Evolutionary conservation across 106 monocot species (phyloP), one percentile per base, ranked within the genome.

Genomic region (Chionographis japonica): DNA sequence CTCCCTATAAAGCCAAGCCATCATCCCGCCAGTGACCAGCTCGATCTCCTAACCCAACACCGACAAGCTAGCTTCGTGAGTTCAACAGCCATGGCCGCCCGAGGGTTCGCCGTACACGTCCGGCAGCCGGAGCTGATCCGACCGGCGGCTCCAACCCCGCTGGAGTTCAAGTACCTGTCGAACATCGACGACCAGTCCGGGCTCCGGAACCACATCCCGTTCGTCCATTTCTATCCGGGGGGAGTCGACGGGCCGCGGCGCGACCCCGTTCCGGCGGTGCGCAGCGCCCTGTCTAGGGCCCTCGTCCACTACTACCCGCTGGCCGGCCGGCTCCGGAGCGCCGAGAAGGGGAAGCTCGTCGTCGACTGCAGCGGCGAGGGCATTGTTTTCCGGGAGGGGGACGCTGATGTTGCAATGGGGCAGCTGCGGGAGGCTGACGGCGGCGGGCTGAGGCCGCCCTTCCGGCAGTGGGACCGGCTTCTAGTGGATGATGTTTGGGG

Each of bases 241-340:
- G 10, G 35, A 3, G 0, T 8, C 19, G 27, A 43, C 4, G 27
- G 27, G 27, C 0, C 50, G 2, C 3, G 9, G 46, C 12, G 14
- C 19, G 65, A 65, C 20, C 65, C 65, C 0, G 49, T 35, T 4
- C 10, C 65, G 20, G 35, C 51, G 18, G 11, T 65, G 8, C 49
- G 65, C 10, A 0, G 65, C 11, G 65, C 65, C 20, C 4, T 65
- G 27, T 50, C 65, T 0, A 50, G 27, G 35, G 51, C 51, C 7
- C 14, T 65, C 2, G 65, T 65, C 10, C 50, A 65, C 12, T 65
- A 65, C 51, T 65, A 65, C 50, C 65, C 65, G 27, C 51, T 65
- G 10, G 65, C 65, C 35, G 65, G 65, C 20, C 49, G 65, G 27
- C 65, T 65, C 4, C 18, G 51, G 51, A 7, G 35, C 50, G 65